Evolutionary conservation across 768 basidiomycete species (phyloP).

Genomic region (Rhizopogon vulgaris): DNA sequence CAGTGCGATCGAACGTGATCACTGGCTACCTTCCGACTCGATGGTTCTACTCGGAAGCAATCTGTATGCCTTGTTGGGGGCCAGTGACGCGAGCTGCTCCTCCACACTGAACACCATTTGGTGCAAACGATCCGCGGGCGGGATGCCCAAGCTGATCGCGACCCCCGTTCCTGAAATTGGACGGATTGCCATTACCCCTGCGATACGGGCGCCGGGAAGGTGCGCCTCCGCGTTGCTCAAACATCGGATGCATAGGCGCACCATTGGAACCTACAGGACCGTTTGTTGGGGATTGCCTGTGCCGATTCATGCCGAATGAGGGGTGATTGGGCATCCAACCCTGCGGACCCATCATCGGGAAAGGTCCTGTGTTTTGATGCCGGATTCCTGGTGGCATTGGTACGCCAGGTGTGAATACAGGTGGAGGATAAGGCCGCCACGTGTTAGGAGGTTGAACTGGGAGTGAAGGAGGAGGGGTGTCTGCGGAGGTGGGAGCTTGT

Average conservation of each 20-base stretch:
- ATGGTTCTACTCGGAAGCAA: not conserved
- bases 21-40: not conserved
- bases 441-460: slow-evolving; percentile 24
- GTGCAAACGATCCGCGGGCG: slow-evolving; percentile 8
- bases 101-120: not conserved
- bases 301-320: slow-evolving; percentile 17
- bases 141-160: slow-evolving; percentile 17
- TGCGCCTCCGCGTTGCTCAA: slow-evolving; percentile 16
- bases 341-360: slow-evolving; percentile 14
- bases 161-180: slow-evolving; percentile 15
- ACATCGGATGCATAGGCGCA: slow-evolving; percentile 9
- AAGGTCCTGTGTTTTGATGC: slow-evolving; percentile 21
- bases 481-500: slow-evolving; percentile 12
- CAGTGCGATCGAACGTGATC: not conserved
- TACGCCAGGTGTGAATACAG: slow-evolving; percentile 2
- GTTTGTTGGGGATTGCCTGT: slow-evolving; percentile 12
- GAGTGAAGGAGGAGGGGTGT: slow-evolving; percentile 13
- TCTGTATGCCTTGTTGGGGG: not conserved
- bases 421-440: slow-evolving; percentile 29
- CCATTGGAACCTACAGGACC: slow-evolving; percentile 10
- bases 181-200: slow-evolving; percentile 24
- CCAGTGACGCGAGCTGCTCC: not conserved
- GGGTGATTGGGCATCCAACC: slow-evolving; percentile 20
- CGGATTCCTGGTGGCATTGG: slow-evolving; percentile 26
- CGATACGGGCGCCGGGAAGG: slow-evolving; percentile 27